Evolutionary conservation across 352 stramenopile genomes (phyloP).

Genomic region (Phytopythium mirpurense): DNA sequence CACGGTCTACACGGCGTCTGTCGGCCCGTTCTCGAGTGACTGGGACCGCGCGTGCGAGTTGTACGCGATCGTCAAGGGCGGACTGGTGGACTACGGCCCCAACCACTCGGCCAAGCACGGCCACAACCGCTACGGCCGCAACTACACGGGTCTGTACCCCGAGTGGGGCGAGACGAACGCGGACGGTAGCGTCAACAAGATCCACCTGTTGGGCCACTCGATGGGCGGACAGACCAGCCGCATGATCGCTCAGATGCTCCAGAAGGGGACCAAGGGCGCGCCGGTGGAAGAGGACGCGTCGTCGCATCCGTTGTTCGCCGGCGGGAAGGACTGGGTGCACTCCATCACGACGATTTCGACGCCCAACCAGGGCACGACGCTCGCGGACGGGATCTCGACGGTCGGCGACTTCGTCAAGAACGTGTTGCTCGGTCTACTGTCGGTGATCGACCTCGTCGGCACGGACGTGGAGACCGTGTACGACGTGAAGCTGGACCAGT

Average conservation of each 20-base stretch:
- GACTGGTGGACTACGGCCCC: conserved; percentile 34
- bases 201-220: conserved; percentile 67
- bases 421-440: conserved; percentile 16
- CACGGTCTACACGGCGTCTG: conserved; percentile 39
- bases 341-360: conserved; percentile 58
- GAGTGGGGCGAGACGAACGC: conserved; percentile 43
- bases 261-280: conserved; percentile 38
- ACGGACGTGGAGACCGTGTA: conserved; percentile 26
- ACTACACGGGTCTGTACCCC: conserved; percentile 43
- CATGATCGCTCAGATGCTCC: conserved; percentile 60
- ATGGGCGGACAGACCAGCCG: conserved; percentile 73
- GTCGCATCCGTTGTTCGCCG: conserved; percentile 34
- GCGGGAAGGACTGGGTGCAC: conserved; percentile 52
- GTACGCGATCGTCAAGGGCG: conserved; percentile 59
- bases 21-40: conserved; percentile 54
- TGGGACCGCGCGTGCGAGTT: conserved; percentile 61
- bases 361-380: conserved; percentile 47
- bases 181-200: conserved; percentile 45
- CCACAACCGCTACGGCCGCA: conserved; percentile 33
- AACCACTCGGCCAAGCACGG: conserved; percentile 29
- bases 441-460: conserved; percentile 24
- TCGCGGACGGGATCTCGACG: conserved; percentile 35
- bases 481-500: conserved; percentile 56
- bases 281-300: conserved; percentile 22
- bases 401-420: conserved; percentile 36